Evolutionary conservation across 345 rosid species (phyloP).

Genomic region (Aquilaria malaccensis): DNA sequence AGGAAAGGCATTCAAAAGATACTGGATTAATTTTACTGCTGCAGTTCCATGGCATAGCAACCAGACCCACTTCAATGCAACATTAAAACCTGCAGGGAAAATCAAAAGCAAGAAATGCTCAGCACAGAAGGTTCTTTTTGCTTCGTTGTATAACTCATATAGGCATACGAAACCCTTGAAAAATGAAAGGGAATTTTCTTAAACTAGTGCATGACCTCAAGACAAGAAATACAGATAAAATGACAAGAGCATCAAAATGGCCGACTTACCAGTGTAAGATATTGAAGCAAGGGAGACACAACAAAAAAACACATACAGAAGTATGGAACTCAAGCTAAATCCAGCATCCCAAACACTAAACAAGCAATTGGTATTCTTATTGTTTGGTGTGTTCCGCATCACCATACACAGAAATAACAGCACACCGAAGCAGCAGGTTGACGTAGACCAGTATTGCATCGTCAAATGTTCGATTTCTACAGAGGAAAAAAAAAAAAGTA

Average conservation of each 20-base stretch:
- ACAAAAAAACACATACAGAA: constrained; percentile 40
- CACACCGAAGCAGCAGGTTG: constrained; percentile 56
- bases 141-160: neutral
- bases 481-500: neutral
- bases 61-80: constrained; percentile 51
- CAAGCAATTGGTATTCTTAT: constrained; percentile 16
- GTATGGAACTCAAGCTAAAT: constrained; percentile 37
- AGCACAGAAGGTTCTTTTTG: neutral
- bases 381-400: constrained; percentile 21
- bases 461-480: constrained; percentile 59
- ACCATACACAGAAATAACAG: constrained; percentile 48
- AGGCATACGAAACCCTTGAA: neutral
- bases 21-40: constrained; percentile 57
- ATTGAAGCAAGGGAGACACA: constrained; percentile 46
- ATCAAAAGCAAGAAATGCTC: constrained; percentile 7
- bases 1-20: constrained; percentile 64
- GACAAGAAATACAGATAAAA: neutral
- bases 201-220: neutral
- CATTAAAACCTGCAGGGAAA: constrained; percentile 47
- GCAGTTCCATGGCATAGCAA: constrained; percentile 70
- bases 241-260: neutral
- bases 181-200: neutral
- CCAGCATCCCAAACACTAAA: constrained; percentile 29
- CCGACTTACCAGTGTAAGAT: constrained; percentile 42
- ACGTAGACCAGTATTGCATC: constrained; percentile 79